Percentiles rank a stretch among this genome's conserved stretches.
These are phyloP conservation scores for Penicillium lividum DNA, from an alignment of 495 filamentous ascomycete genomes.

Conservation along the genomic window DNA sequence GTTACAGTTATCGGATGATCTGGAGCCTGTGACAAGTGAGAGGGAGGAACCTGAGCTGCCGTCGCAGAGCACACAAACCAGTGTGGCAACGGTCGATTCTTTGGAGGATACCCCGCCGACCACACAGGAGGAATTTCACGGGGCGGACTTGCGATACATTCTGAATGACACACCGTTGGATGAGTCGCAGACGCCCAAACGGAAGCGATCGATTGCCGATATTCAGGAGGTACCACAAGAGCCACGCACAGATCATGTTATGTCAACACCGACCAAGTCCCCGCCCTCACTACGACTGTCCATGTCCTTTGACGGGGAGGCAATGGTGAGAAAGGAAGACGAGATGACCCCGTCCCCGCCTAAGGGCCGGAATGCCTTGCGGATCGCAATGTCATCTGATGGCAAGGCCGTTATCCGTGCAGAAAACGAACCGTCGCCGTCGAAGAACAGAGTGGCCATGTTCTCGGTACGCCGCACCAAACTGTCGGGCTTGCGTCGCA, in stretches of 20 bases:
- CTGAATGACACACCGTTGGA: constrained; percentile 16
- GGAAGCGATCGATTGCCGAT: constrained; percentile 42
- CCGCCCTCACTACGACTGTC: constrained; percentile 60
- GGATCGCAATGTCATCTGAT: constrained; percentile 54
- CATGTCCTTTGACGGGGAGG: constrained; percentile 79
- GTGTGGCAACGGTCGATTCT: constrained; percentile 33
- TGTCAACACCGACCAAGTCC: constrained; percentile 33
- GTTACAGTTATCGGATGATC: constrained; percentile 36
- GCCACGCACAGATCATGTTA: constrained; percentile 18
- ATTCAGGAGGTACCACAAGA: constrained; percentile 19
- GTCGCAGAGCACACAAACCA: constrained; percentile 38
- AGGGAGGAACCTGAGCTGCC: constrained; percentile 31
- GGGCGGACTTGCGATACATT: constrained; percentile 18
- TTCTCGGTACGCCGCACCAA: constrained; percentile 53
- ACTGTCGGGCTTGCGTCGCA: constrained; percentile 59
- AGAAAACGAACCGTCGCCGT: constrained; percentile 50
- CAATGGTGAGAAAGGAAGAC: constrained; percentile 68
- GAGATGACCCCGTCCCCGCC: constrained; percentile 72
- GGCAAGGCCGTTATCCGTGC: constrained; percentile 51
- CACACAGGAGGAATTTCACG: constrained; percentile 25
- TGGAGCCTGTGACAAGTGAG: constrained; percentile 28
- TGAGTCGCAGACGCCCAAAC: constrained; percentile 32
- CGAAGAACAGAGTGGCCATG: constrained; percentile 54
- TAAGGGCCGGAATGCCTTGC: constrained; percentile 43
- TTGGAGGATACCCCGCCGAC: constrained; percentile 32